These are phyloP conservation scores for Pythium myriotylum DNA, from an alignment of 352 stramenopile species.

Conservation along the genomic window DNA sequence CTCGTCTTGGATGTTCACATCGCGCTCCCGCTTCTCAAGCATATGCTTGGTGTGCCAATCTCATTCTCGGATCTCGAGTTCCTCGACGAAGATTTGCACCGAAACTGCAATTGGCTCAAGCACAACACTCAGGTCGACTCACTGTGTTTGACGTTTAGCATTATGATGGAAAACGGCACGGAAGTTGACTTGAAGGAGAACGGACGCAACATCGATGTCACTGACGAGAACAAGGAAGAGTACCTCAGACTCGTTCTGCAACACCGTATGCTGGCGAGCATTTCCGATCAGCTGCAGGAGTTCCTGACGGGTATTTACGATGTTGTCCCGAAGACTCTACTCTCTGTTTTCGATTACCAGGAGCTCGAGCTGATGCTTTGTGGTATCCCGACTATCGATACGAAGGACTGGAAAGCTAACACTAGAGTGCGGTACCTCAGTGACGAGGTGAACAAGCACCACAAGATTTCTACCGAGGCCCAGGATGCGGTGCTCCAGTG, in stretches of 20 bases:
- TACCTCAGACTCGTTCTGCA: slow-evolving; percentile 95
- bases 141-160: slow-evolving; percentile 78
- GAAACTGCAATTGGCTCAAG: slow-evolving; percentile 72
- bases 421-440: slow-evolving; percentile 54
- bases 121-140: slow-evolving; percentile 72
- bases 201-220: slow-evolving; percentile 92
- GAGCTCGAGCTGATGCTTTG: slow-evolving; percentile 96
- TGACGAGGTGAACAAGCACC: slow-evolving; percentile 48
- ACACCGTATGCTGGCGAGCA: slow-evolving; percentile 92
- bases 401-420: slow-evolving; percentile 88
- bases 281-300: slow-evolving; percentile 87
- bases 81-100: slow-evolving; percentile 79
- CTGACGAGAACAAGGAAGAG: slow-evolving; percentile 93
- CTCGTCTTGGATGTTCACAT: slow-evolving; percentile 97
- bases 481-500: slow-evolving; percentile 80
- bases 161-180: slow-evolving; percentile 66
- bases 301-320: slow-evolving; percentile 93
- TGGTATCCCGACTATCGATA: slow-evolving; percentile 79
- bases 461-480: slow-evolving; percentile 37
- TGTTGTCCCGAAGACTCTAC: slow-evolving; percentile 88
- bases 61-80: slow-evolving; percentile 87
- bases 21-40: slow-evolving; percentile 85
- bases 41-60: slow-evolving; percentile 82
- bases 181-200: slow-evolving; percentile 91
- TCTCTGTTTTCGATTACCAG: slow-evolving; percentile 93